These are phyloP conservation scores for Pulveroboletus frians DNA, from an alignment of 768 basidiomycete genomes.

Conservation along the genomic window DNA sequence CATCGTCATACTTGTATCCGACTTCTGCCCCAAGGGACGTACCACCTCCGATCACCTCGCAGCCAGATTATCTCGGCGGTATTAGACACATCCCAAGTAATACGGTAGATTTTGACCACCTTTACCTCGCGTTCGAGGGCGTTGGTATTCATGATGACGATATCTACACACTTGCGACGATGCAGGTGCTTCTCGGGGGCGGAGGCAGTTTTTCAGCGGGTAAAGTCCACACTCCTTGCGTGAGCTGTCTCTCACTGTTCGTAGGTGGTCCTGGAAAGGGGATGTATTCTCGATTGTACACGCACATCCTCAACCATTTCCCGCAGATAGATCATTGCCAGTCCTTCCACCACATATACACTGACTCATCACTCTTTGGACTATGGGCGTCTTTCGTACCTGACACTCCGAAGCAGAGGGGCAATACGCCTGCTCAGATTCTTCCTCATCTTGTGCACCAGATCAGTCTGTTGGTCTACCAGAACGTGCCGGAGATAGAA, in stretches of 20 bases:
- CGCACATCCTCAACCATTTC: slow-evolving; percentile 92
- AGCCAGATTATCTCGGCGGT: slow-evolving; percentile 79
- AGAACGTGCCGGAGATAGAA: slow-evolving; percentile 60
- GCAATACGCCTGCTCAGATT: slow-evolving; percentile 65
- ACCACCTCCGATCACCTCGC: slow-evolving; percentile 17
- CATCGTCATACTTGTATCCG: slow-evolving; percentile 65
- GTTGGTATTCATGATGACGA: slow-evolving; percentile 87
- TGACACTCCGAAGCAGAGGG: slow-evolving; percentile 46
- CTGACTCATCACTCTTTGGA: slow-evolving; percentile 90
- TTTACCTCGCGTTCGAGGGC: slow-evolving; percentile 91
- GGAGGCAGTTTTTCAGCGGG: slow-evolving; percentile 96
- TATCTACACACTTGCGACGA: slow-evolving; percentile 87
- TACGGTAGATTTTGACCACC: slow-evolving; percentile 77
- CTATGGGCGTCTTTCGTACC: slow-evolving; percentile 83
- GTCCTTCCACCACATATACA: slow-evolving; percentile 96
- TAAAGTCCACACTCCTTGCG: slow-evolving; percentile 22
- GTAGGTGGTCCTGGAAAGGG: slow-evolving; percentile 94
- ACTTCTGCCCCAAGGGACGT: slow-evolving; percentile 15
- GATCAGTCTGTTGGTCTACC: slow-evolving; percentile 74
- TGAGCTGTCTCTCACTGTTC: slow-evolving; percentile 3
- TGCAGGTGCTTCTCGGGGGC: slow-evolving; percentile 93
- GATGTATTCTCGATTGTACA: slow-evolving; percentile 97
- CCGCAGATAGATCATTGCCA: slow-evolving; percentile 92
- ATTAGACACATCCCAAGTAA: slow-evolving; percentile 61
- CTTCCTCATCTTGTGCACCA: slow-evolving; percentile 85